Conservation (phyloP, 108 stramenopile genomes). For the Fragilaria crotonensis region DNA sequence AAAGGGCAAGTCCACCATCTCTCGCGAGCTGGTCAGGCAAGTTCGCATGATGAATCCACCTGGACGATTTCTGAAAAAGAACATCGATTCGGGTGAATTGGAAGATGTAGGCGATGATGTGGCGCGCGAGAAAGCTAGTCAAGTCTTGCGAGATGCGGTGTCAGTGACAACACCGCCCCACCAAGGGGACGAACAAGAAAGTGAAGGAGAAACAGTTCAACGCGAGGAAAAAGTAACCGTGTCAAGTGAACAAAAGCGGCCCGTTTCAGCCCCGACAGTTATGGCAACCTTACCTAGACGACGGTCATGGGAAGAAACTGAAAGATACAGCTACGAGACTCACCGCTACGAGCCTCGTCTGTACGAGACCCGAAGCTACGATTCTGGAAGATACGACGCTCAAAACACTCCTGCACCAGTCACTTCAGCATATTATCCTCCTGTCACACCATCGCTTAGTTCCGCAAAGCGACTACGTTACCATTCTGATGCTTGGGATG, state of each 20-base stretch:
- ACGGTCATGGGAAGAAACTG: no score
- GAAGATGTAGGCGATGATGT: conserved; percentile 51
- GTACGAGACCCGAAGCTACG: not conserved
- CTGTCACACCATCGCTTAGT: not conserved
- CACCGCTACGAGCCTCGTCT: not conserved
- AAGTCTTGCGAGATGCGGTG: conserved; percentile 75
- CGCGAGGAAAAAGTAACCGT: not conserved
- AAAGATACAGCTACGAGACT: not conserved
- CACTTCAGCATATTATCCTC: not conserved
- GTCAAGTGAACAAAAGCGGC: not conserved
- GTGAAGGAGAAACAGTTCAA: not conserved
- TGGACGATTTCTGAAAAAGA: conserved; percentile 51
- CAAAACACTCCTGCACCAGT: not conserved
- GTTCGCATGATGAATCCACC: conserved; percentile 42
- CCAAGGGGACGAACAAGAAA: not conserved
- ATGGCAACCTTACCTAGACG: not conserved
- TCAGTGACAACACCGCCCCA: not conserved
- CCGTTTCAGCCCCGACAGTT: not conserved
- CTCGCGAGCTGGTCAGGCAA: conserved; percentile 32
- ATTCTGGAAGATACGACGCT: no score
- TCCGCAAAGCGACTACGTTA: not conserved
- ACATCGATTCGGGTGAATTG: conserved; percentile 32
- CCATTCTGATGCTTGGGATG: not conserved
- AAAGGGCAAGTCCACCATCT: conserved; percentile 53
- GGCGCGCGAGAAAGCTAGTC: conserved; percentile 71